Base-by-base conservation (phyloP, 768 basidiomycete species). In the Floccularia luteovirens region DNA sequence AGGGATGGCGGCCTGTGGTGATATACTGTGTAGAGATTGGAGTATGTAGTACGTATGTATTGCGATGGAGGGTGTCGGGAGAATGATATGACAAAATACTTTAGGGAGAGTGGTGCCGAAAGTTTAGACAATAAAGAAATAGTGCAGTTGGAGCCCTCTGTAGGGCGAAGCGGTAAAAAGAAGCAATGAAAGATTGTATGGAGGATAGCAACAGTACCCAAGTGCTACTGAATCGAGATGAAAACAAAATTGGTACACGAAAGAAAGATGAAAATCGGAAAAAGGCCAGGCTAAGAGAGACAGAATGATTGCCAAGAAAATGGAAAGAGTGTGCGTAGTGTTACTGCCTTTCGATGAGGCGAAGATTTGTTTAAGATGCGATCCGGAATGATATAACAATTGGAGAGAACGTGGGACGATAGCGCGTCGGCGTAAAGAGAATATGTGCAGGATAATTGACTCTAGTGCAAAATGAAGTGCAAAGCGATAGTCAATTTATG, bases 1-100 rank as follows among this genome's bases (percentile, higher is more conserved):
- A 38, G 13, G 38, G 41, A 39, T 38, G 30, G 31, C 39, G 17
- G 42, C 23, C 36, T 37, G 36, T 33, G 39, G 31, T 36, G 21
- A 37, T 31, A 23, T 21, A 38, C 31, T 34, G 38, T 38, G 23
- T 8, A 30, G 12, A 19, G 23, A 44, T 33, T 21, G 35, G 37
- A 39, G 28, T 27, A 37, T 23, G 24, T 27, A 11, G 31, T 31
- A 25, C 14, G 40, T 19, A 31, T 21, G 20, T 20, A 24, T 28
- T 31, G 37, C 33, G 38, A 19, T 30, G 33, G 32, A n/a, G 37
- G 32, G 23, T 24, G 43, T 22, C 32, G 39, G 42, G 40, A 37
- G 28, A 38, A 46, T 34, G 34, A 31, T 31, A n/a, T 27, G 12
- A 38, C n/a, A 19, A 22, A 27, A 41, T 25, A 20, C 12, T 8